Evolutionary conservation across 78 protist species (phyloP).

Genomic region (Guillardia theta): DNA sequence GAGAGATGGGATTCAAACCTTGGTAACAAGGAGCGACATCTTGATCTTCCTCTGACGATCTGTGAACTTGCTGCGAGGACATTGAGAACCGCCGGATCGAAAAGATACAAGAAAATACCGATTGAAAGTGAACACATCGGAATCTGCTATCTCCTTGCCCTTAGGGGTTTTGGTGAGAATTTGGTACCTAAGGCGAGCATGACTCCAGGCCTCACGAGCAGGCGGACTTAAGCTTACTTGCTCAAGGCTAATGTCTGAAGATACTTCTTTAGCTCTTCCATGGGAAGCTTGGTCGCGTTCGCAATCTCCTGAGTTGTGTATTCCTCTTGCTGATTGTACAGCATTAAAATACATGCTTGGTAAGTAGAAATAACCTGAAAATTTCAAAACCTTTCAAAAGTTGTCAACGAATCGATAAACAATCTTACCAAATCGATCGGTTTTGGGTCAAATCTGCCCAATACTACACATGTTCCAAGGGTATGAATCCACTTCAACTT

Average conservation of each 20-base stretch:
- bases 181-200: not conserved
- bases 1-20: not conserved
- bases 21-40: conserved; percentile 47
- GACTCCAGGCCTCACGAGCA: too few relatives aligned
- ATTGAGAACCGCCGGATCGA: not conserved
- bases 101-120: not conserved
- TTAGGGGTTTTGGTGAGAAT: conserved; percentile 7
- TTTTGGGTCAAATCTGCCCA: conserved; percentile 30
- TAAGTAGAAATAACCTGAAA: conserved; percentile 29
- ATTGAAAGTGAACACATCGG: conserved; percentile 9
- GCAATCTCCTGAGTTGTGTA: conserved; percentile 7
- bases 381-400: not conserved
- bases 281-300: conserved; percentile 30
- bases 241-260: not conserved
- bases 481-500: conserved; percentile 48
- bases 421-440: not conserved
- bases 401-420: not conserved
- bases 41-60: conserved; percentile 19
- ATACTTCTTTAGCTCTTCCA: conserved; percentile 44
- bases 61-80: not conserved
- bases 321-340: conserved; percentile 30
- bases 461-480: conserved; percentile 18
- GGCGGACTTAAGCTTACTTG: not conserved
- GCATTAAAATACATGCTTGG: conserved; percentile 45
- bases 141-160: not conserved